These are phyloP conservation scores for Exserohilum rostratum DNA, from an alignment of 2,329 filamentous ascomycete species.

Conservation along the genomic window DNA sequence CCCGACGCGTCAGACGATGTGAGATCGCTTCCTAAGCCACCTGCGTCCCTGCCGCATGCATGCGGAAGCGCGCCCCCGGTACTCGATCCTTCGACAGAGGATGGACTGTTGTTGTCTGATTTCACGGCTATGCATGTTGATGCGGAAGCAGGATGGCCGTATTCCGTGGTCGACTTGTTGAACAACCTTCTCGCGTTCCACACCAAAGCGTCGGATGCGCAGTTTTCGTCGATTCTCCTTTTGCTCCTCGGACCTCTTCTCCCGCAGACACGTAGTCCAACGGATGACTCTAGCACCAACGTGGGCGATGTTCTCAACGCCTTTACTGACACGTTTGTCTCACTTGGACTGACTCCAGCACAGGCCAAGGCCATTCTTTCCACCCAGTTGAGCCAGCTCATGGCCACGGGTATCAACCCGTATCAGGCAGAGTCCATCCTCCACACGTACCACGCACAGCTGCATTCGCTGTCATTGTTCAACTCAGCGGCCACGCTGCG, in stretches of 20 bases:
- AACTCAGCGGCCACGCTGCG: conserved; percentile 63
- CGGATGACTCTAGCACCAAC: conserved; percentile 35
- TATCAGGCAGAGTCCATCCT: conserved; percentile 63
- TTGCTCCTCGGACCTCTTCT: conserved; percentile 55
- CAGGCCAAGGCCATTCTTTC: conserved; percentile 51
- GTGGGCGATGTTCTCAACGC: conserved; percentile 41
- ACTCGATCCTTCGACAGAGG: conserved; percentile 33
- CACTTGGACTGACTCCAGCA: conserved; percentile 45
- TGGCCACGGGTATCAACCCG: conserved; percentile 54
- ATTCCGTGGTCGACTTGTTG: conserved; percentile 52
- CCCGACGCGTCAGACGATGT: conserved; percentile 40
- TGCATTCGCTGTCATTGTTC: conserved; percentile 55
- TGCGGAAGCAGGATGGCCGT: conserved; percentile 44
- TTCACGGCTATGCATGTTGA: conserved; percentile 45
- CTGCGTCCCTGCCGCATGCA: conserved; percentile 20
- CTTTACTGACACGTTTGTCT: conserved; percentile 50
- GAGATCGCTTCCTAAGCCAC: conserved; percentile 28
- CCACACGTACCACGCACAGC: conserved; percentile 62
- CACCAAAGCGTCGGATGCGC: conserved; percentile 51
- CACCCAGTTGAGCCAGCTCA: conserved; percentile 48
- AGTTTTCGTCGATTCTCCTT: conserved; percentile 55
- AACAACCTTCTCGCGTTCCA: conserved; percentile 51
- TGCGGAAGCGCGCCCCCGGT: conserved; percentile 34
- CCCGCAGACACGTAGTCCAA: conserved; percentile 48
- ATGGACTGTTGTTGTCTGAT: conserved; percentile 44